Conservation (phyloP, 2,329 filamentous ascomycete genomes). For the Septoria petroselini region DNA sequence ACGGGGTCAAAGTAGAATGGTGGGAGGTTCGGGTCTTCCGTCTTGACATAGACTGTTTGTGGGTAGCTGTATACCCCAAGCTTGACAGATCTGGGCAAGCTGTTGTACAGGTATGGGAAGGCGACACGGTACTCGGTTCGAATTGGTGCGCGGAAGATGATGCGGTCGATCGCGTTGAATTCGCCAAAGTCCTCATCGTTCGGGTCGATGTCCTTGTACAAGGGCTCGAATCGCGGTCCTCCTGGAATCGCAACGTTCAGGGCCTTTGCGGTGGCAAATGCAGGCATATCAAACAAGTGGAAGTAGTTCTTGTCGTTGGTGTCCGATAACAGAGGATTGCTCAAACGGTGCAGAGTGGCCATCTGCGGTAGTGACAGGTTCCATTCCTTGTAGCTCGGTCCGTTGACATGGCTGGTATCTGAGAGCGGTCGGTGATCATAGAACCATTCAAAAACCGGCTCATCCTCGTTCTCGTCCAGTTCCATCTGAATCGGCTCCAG, state of each 20-base stretch:
- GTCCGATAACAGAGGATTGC: constrained; percentile 85
- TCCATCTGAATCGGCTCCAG: constrained; percentile 98
- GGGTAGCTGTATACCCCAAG: constrained; percentile 92
- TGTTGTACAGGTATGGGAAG: constrained; percentile 94
- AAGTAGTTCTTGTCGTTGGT: constrained; percentile 96
- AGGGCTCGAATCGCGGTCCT: constrained; percentile 89
- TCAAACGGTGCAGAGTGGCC: constrained; percentile 89
- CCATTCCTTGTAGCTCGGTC: constrained; percentile 95
- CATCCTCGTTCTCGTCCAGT: constrained; percentile 89
- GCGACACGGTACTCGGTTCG: constrained; percentile 94
- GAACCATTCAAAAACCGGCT: constrained; percentile 91
- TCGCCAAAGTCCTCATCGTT: constrained; percentile 99
- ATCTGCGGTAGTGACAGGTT: constrained; percentile 91
- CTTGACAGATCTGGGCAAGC: constrained; percentile 87
- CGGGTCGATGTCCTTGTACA: constrained; percentile 98
- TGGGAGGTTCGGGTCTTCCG: constrained; percentile 83
- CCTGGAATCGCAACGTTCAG: constrained; percentile 97
- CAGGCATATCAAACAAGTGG: constrained; percentile 92
- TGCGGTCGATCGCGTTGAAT: constrained; percentile 98
- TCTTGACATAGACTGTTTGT: constrained; percentile 83
- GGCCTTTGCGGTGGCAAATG: constrained; percentile 93
- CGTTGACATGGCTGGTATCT: constrained; percentile 91
- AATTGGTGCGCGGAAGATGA: constrained; percentile 94
- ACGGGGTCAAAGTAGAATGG: constrained; percentile 98
- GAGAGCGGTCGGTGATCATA: constrained; percentile 90